phyloP scores from a whole-genome alignment of 257 asterid genomes.

The Solanum acaule region DNA sequence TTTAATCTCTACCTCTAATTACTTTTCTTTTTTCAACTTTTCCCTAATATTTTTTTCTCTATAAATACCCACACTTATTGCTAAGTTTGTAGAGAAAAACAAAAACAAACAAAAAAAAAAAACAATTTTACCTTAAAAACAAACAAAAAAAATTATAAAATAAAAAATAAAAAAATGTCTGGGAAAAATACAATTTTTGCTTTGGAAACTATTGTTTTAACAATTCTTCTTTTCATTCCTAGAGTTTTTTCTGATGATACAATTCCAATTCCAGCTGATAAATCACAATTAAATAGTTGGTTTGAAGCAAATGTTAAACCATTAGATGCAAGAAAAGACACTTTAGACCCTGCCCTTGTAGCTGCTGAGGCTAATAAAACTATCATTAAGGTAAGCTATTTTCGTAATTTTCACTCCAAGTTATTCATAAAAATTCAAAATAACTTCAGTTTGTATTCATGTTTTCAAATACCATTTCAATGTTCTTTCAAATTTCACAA shows the following conservation, averaged over 20 bases:
- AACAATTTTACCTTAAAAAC: not conserved
- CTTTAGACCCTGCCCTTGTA: slow-evolving; percentile 17
- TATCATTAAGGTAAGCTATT: slow-evolving; percentile 22
- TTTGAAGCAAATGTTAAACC: slow-evolving; percentile 23
- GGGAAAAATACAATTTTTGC: not conserved
- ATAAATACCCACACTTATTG: not conserved
- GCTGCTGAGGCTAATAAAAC: slow-evolving; percentile 19
- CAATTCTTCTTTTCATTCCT: slow-evolving; percentile 18
- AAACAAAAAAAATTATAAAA: not conserved
- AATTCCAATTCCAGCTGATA: slow-evolving; percentile 31
- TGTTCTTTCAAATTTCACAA: not conserved
- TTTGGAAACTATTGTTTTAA: not conserved
- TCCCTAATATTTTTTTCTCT: not conserved
- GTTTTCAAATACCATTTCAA: not conserved
- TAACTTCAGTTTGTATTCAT: no score
- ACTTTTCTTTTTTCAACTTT: not conserved
- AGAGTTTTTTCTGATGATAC: slow-evolving; percentile 4
- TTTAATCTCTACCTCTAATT: not conserved
- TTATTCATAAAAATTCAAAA: not conserved
- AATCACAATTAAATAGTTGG: slow-evolving; percentile 28
- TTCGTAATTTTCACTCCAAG: not conserved
- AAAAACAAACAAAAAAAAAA: not conserved
- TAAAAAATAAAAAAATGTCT: not conserved
- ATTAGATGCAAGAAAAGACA: not conserved
- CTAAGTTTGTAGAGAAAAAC: not conserved